Evolutionary conservation across 805 yeast genomes (phyloP), one percentile per base, ranked within the genome.

Genomic region (Sungouiella blattae): DNA sequence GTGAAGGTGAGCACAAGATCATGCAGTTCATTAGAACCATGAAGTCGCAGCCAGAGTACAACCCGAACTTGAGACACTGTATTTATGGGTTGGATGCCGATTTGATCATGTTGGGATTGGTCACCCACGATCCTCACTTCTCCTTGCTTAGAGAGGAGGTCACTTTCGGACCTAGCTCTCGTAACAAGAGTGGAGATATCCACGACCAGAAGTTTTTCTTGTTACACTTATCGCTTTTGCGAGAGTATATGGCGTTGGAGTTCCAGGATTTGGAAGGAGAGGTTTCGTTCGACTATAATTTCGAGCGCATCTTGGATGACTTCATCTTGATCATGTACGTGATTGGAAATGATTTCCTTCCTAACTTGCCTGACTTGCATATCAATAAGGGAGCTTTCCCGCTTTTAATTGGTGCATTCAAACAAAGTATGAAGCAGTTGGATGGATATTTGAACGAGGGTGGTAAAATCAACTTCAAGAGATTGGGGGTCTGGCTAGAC

Each of bases 1-100:
- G 98, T 49, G 98, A 91, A 69, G 98, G 98, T 63, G 98, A 91
- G 65, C 98, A 91, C 64, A 91, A 91, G 56, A 88, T 91, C 48
- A 91, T 89, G 97, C 87, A 87, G 50, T 87, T 77, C 51, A 87
- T 91, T 46, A 79, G 97, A 63, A 66, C 77, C 28, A 73, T 80
- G 62, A 83, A 85, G 57, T 75, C 89, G n/a, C 82, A 80, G 52
- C 72, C 77, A 0, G 79, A 69, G 33, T 86, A 85, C 53, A 73
- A 87, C 53, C 78, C 88, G 32, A 86, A 91, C 57, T 71, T 83
- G 12, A 80, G 96, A 58, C 98, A 91, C 56, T 91, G 97, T 70
- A 78, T 91, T 32, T 91, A 91, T 58, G 98, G 98, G 35, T 71
- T 91, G 52, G 98, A 91, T 67, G 98, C 98, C 12, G 98, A 91